Percentiles rank a stretch among this genome's conserved stretches.
Evolutionary conservation across 2,329 filamentous ascomycete genomes (phyloP).

Genomic region (Monilinia vaccinii-corymbosi): DNA sequence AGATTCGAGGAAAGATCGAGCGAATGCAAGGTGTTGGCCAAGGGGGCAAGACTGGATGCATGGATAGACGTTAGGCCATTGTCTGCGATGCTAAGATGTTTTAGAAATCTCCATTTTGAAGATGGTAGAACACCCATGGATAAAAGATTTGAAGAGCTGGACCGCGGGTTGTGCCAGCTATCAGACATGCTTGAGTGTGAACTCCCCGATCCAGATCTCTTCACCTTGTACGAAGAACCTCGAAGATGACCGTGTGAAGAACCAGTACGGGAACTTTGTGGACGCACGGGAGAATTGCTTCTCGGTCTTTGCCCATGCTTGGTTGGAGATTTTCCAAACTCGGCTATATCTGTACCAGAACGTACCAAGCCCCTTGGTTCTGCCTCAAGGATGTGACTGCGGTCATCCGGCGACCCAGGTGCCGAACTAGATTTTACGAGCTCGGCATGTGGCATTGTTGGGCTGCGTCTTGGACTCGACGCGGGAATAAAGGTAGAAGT

Average conservation of each 20-base stretch:
- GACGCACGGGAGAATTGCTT: constrained; percentile 75
- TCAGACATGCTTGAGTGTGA: constrained; percentile 73
- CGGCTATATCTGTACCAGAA: constrained; percentile 26
- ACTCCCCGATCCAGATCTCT: constrained; percentile 83
- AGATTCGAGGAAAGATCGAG: constrained; percentile 88
- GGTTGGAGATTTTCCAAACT: constrained; percentile 19
- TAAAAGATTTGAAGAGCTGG: constrained; percentile 72
- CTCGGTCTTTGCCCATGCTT: constrained; percentile 41
- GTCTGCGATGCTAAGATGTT: constrained; percentile 84
- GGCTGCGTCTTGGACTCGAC: constrained; percentile 52
- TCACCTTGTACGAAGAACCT: constrained; percentile 58
- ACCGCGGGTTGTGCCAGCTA: constrained; percentile 52
- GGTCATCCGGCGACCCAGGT: constrained; percentile 35
- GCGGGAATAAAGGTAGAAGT: constrained; percentile 57
- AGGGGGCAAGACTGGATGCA: constrained; percentile 64
- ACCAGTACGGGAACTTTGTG: constrained; percentile 63
- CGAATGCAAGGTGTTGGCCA: constrained; percentile 83
- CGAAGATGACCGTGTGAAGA: constrained; percentile 50
- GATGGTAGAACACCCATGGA: constrained; percentile 63
- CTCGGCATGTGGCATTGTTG: constrained; percentile 54
- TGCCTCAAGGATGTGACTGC: constrained; percentile 27
- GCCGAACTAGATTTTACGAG: constrained; percentile 58
- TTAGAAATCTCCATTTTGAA: constrained; percentile 90
- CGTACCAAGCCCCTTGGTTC: constrained; percentile 21
- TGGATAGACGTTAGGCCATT: constrained; percentile 80